These are phyloP conservation scores for Kwoniella dejecticola DNA, from an alignment of 768 basidiomycete genomes.

Conservation along the genomic window DNA sequence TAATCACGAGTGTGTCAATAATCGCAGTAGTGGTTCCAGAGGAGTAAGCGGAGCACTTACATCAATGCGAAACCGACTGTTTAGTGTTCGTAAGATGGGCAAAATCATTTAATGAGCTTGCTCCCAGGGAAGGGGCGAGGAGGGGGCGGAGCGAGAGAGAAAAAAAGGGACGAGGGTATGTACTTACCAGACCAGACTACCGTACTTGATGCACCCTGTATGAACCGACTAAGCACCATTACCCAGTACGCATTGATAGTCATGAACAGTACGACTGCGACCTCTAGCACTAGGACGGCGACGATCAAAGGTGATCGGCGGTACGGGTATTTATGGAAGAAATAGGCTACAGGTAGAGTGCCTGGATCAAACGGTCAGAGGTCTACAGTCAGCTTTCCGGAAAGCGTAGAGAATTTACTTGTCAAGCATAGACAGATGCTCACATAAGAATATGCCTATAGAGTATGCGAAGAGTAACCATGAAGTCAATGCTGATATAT, in stretches of 20 bases:
- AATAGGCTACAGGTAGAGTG: conserved; percentile 38
- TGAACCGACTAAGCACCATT: conserved; percentile 39
- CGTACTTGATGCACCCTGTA: conserved; percentile 38
- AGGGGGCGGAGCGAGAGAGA: too few relatives aligned
- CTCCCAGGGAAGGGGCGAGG: too few relatives aligned
- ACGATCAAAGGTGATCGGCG: conserved; percentile 37
- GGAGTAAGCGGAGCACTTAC: too few relatives aligned
- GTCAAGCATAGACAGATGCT: too few relatives aligned
- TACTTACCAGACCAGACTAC: conserved; percentile 38
- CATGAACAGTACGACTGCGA: conserved; percentile 40
- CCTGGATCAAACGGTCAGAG: too few relatives aligned
- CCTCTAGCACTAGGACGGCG: conserved; percentile 35
- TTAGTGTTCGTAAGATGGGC: neutral
- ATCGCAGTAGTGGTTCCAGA: too few relatives aligned
- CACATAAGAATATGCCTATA: conserved; percentile 42
- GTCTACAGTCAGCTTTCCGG: too few relatives aligned
- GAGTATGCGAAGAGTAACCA: conserved; percentile 47
- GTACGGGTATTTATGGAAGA: conserved; percentile 36
- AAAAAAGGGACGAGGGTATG: too few relatives aligned
- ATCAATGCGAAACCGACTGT: conserved; percentile 28
- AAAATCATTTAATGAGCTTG: too few relatives aligned
- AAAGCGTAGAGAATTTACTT: too few relatives aligned
- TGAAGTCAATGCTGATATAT: conserved; percentile 40
- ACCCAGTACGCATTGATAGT: conserved; percentile 40
- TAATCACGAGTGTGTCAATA: too few relatives aligned